phyloP scores from a whole-genome alignment of 176 grass and related monocot species.

The Otatea glauca region DNA sequence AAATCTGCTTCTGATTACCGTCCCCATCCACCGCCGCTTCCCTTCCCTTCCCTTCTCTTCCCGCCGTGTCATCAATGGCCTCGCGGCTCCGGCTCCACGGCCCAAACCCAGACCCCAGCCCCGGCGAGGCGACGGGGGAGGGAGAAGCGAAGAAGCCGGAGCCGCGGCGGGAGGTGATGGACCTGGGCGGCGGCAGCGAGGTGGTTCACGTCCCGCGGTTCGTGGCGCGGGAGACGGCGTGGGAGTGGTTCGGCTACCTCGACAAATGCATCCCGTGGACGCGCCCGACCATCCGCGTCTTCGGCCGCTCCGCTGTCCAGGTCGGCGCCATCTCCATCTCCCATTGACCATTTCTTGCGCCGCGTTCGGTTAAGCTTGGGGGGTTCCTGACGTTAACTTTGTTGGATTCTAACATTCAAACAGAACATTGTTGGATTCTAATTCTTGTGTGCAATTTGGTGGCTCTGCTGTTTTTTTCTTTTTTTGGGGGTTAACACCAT shows the following conservation, averaged over 20 bases:
- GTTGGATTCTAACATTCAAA: not conserved
- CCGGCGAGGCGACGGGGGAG: not conserved
- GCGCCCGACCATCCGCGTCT: slow-evolving; percentile 65
- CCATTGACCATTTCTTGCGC: not conserved
- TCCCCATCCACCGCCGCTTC: too few relatives aligned
- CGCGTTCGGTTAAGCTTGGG: not conserved
- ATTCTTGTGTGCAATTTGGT: too few relatives aligned
- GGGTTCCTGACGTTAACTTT: not conserved
- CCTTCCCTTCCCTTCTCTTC: not conserved
- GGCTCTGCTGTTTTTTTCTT: too few relatives aligned
- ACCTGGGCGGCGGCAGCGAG: slow-evolving; percentile 72
- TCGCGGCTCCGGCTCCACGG: slow-evolving; percentile 52
- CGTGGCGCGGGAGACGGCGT: slow-evolving; percentile 59
- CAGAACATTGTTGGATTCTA: not conserved
- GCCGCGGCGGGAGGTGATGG: slow-evolving; percentile 43
- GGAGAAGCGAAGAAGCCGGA: slow-evolving; percentile 7
- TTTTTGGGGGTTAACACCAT: not conserved
- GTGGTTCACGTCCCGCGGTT: slow-evolving; percentile 69
- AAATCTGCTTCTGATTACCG: too few relatives aligned
- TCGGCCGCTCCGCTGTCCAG: slow-evolving; percentile 65
- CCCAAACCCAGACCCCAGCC: not conserved
- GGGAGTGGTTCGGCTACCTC: slow-evolving; percentile 76
- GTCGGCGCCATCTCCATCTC: slow-evolving; percentile 21
- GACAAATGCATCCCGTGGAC: slow-evolving; percentile 75
- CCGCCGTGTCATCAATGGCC: slow-evolving; percentile 51